Percentiles rank a stretch among this genome's conserved stretches.
Evolutionary conservation across 768 basidiomycete species (phyloP).

Genomic region (Tubosaeta brunneosetosa): DNA sequence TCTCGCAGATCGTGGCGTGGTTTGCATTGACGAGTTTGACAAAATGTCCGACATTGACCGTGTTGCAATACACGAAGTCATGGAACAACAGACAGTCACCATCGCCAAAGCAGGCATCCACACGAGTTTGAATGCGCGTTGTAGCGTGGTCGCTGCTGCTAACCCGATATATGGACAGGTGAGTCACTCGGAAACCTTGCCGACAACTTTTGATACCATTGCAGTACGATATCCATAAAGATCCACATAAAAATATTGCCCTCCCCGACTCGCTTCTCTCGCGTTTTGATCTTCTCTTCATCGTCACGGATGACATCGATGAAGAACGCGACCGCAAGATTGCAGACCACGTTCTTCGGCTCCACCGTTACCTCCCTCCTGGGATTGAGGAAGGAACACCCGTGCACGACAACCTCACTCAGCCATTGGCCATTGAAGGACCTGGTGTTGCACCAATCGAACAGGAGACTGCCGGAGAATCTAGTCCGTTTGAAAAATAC

Average conservation of each 20-base stretch:
- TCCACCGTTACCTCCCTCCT: conserved; percentile 95
- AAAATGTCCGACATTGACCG: conserved; percentile 99
- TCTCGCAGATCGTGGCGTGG: conserved; percentile 95
- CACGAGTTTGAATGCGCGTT: conserved; percentile 94
- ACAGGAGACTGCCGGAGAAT: conserved; percentile 34
- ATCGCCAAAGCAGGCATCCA: conserved; percentile 99
- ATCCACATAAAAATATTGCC: conserved; percentile 98
- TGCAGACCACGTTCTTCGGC: conserved; percentile 94
- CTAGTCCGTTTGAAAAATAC: conserved; percentile 90
- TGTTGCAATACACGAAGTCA: conserved; percentile 99
- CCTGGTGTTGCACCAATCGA: conserved; percentile 44
- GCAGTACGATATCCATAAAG: conserved; percentile 98
- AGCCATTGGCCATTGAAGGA: conserved; percentile 84
- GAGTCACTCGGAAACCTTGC: conserved; percentile 17
- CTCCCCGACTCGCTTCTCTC: conserved; percentile 96
- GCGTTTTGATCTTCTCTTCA: conserved; percentile 97
- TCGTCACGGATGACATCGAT: conserved; percentile 97
- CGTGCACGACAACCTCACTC: conserved; percentile 78
- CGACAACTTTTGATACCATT: conserved; percentile 8
- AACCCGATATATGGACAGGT: conserved; percentile 99
- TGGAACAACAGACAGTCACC: conserved; percentile 99
- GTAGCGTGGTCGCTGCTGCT: conserved; percentile 96
- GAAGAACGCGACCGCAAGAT: conserved; percentile 90
- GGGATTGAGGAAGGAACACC: conserved; percentile 97
- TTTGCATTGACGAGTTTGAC: conserved; percentile 99